Base-by-base conservation (phyloP, 768 basidiomycete genomes). In the Mrakia gelida region DNA sequence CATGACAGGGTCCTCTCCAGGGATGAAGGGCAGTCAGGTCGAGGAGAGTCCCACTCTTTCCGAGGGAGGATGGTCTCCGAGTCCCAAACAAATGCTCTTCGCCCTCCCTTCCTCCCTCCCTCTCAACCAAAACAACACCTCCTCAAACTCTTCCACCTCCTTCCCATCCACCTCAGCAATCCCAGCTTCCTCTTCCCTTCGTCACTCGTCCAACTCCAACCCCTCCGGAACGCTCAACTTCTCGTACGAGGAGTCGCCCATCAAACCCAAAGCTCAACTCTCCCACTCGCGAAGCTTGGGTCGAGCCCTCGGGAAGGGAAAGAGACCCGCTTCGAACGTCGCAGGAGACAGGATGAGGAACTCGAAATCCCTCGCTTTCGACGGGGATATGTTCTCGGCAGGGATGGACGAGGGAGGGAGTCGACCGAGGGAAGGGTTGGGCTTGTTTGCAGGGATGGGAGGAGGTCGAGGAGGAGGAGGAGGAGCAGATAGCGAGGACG, bases 231-330 rank as follows among this genome's bases (percentile, higher is more conserved):
- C 54, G 71, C 45, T 30, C 45, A 49, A 43, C 49, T 73, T 73
- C 52, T 56, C 52, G 45, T 73, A 54, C 72, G 72, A 68, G 28
- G 70, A 71, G 23, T 71, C 76, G n/a, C 76, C 70, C 16, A 41
- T 71, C 56, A 71, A 71, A 21, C 62, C 26, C 30, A 38, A 30
- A n/a, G 75, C 49, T 49, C 76, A 72, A 28, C 54, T 77, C n/a
- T 77, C 76, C 21, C 28, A 45, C 32, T 77, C 76, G 18, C 34
- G 70, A 30, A 45, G 54, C 21, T 67, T 77, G 28, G 76, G 76
- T 32, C 54, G 76, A n/a, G 70, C 71, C 2, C 68, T 45, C 16
- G 71, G 70, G 7, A 38, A 38, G 67, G 68, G 76, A 13, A 32
- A 34, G 41, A 56, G 59, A 56, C 54, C 59, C 21, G 41, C 54